phyloP scores from a whole-genome alignment of 2,329 filamentous ascomycete genomes.

The Nakataea oryzae region DNA sequence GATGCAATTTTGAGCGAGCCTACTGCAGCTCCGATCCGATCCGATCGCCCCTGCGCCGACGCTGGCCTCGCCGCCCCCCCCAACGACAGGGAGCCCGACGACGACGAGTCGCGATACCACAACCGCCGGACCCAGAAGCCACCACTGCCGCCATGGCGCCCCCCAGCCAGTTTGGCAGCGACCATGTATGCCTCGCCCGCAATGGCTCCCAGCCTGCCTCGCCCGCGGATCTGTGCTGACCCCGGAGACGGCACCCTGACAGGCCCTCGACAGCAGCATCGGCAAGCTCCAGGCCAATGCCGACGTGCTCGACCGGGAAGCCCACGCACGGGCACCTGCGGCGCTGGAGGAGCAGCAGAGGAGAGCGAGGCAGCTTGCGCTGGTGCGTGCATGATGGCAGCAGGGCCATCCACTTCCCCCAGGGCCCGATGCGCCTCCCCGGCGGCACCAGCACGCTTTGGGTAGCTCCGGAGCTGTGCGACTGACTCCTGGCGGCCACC shows the following conservation, averaged over 20 bases:
- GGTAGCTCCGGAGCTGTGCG: background rate
- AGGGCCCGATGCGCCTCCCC: background rate
- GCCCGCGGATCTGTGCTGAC: background rate
- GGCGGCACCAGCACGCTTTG: background rate
- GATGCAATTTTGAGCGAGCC: too few relatives aligned
- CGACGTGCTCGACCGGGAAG: slow-evolving; percentile 25
- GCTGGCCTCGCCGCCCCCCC: too few relatives aligned
- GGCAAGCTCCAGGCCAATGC: slow-evolving; percentile 28
- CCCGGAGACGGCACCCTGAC: background rate
- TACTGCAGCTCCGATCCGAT: background rate
- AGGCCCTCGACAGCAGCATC: slow-evolving; percentile 23
- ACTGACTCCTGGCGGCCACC: background rate
- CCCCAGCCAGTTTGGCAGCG: background rate
- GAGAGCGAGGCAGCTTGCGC: slow-evolving; percentile 10
- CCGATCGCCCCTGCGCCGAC: too few relatives aligned
- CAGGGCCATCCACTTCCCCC: background rate
- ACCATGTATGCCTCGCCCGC: background rate
- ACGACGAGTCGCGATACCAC: background rate
- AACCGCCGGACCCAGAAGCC: background rate
- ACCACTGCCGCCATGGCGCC: background rate
- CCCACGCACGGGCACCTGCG: slow-evolving; percentile 17
- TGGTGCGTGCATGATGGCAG: background rate
- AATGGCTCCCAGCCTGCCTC: background rate
- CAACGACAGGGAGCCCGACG: background rate
- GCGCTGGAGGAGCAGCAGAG: slow-evolving; percentile 24